Evolutionary conservation across 164 flowering plant species (phyloP), one percentile per base, ranked within the genome.

Genomic region (Aristolochia fimbriata): DNA sequence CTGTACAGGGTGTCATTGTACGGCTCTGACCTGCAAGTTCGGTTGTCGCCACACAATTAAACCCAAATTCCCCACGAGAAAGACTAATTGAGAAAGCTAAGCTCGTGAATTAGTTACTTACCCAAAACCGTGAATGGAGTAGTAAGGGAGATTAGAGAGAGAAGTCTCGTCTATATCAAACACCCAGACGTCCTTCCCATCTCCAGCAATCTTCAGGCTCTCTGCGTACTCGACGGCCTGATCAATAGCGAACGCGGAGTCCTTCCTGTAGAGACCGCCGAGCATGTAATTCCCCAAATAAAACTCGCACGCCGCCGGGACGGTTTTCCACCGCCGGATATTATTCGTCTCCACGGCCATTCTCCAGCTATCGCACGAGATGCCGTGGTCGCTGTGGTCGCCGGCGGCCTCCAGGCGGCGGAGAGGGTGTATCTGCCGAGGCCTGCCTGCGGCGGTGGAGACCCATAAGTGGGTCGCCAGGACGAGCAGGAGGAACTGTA

Each of bases 281-380:
- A 75, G 66, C 78, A 83, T 69, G 75, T 83, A 83, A 55, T 78
- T 24, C 4, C 76, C 76, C 9, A 83, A 66, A 22, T 80, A 83
- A n/a, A 22, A 46, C 51, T 67, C 81, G 37, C 85, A 83, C 16
- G 51, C 25, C 7, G 4, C 2, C 1, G 87, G 85, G 6, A 74
- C 71, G 0, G 68, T 55, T 19, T 33, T 56, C 87, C 85, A 83
- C 15, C 49, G 25, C 1, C 46, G 67, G 41, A 80, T 16, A 59
- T 83, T 80, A 78, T 74, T 58, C 4, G 83, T 66, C 58, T 83
- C 87, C 25, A 78, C 84, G 0, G 62, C 83, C 1, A 77, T 67
- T 21, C 77, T 54, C 80, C 82, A 78, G 51, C 78, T 78, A 1
- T 41, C 43, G 70, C 82, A 74, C 0, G 73, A 62, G 20, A 71